Conservation (phyloP, 768 basidiomycete genomes). For the Tulasnella calospora region DNA sequence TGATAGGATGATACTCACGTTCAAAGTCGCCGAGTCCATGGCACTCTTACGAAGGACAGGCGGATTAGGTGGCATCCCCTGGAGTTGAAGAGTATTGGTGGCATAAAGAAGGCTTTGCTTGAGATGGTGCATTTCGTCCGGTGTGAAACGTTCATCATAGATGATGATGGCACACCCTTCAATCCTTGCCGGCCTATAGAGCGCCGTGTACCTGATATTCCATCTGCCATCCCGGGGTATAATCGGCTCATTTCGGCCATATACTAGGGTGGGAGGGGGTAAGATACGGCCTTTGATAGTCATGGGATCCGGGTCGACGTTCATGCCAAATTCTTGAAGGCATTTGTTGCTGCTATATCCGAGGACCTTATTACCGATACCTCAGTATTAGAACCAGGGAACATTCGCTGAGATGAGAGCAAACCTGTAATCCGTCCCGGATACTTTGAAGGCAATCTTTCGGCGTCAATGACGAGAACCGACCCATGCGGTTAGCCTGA, state of each 20-base stretch:
- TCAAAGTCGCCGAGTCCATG: constrained; percentile 42
- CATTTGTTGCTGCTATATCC: constrained; percentile 71
- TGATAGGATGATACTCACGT: background rate
- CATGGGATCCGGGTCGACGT: constrained; percentile 51
- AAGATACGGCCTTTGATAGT: constrained; percentile 58
- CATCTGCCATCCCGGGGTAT: constrained; percentile 61
- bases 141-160: constrained; percentile 61
- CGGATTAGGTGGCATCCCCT: constrained; percentile 43
- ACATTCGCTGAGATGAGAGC: constrained; percentile 42
- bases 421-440: constrained; percentile 46
- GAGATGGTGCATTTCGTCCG: constrained; percentile 49
- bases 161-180: constrained; percentile 58
- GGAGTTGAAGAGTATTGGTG: constrained; percentile 48
- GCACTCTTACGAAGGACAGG: constrained; percentile 52
- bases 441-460: constrained; percentile 54
- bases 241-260: constrained; percentile 50
- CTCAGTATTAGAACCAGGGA: background rate
- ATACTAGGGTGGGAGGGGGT: constrained; percentile 58
- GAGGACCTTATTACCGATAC: constrained; percentile 27
- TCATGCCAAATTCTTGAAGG: constrained; percentile 66
- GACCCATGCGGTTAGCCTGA: constrained; percentile 50
- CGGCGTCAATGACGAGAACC: constrained; percentile 64
- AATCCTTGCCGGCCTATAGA: constrained; percentile 54
- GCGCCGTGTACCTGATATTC: constrained; percentile 61
- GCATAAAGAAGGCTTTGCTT: constrained; percentile 39